A percentile compares a stretch with the other conserved stretches of the same genome.
Evolutionary conservation across 1,284 basidiomycete species (phyloP).

Genomic region (Malassezia sympodialis): DNA sequence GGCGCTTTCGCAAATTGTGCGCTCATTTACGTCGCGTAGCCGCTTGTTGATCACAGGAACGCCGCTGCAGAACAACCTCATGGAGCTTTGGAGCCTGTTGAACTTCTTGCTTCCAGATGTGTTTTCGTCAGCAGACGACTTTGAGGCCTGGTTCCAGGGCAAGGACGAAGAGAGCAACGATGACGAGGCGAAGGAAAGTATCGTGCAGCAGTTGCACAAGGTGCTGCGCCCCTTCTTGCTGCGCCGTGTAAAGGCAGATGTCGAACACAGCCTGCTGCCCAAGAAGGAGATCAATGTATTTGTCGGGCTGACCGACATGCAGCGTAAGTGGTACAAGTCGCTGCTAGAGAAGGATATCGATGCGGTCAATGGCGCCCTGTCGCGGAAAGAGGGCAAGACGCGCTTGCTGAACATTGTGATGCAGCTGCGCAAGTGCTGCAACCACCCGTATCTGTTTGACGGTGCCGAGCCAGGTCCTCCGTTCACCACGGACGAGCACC

Average conservation of each 20-base stretch:
- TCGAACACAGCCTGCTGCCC: conserved; percentile 88
- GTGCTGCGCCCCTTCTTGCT: conserved; percentile 89
- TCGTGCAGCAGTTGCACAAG: conserved; percentile 94
- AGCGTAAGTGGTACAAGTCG: conserved; percentile 69
- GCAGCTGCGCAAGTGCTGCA: conserved; percentile 64
- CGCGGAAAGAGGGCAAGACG: conserved; percentile 96
- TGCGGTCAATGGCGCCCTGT: conserved; percentile 64
- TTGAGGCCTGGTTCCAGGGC: conserved; percentile 64
- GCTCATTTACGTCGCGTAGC: conserved; percentile 77
- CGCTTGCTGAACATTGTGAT: conserved; percentile 97
- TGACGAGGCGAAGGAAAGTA: conserved; percentile 55
- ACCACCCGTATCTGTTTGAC: conserved; percentile 56
- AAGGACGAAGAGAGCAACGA: conserved; percentile 55
- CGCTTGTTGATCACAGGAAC: conserved; percentile 92
- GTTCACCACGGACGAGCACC: conserved; percentile 94
- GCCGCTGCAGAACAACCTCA: conserved; percentile 91
- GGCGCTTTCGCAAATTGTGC: conserved; percentile 86
- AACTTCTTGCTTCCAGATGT: conserved; percentile 61
- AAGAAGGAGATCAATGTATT: conserved; percentile 99
- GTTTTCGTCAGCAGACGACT: conserved; percentile 54
- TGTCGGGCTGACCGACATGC: conserved; percentile 94
- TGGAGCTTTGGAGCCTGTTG: conserved; percentile 88
- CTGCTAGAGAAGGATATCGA: conserved; percentile 98
- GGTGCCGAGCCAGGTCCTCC: conserved; percentile 79
- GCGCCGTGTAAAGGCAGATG: conserved; percentile 88